Base-by-base conservation (phyloP, 352 stramenopile species). In the Hyaloperonospora brassicae region DNA sequence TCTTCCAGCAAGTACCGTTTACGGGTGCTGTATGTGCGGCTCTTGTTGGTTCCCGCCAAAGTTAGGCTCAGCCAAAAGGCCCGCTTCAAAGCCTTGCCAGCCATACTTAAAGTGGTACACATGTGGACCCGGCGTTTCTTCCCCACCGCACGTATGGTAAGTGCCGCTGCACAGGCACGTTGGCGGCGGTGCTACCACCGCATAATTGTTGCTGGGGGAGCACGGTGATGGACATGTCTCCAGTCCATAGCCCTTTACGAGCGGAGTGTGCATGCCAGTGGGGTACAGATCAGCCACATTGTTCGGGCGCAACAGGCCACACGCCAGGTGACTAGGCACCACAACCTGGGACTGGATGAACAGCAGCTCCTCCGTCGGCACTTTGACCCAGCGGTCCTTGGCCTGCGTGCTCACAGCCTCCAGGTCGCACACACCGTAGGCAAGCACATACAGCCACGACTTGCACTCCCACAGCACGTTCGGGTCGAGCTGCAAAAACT, bases 41-140 rank as follows among this genome's bases (percentile, higher is more conserved):
- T 70, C 57, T 58, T 70, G 57, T 50, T 70, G 61, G 39, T 52
- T 60, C 14, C 61, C 27, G 8, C 27, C 57, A 57, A 59, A 63
- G 48, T 60, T 65, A 23, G 64, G 41, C 30, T 70, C 63, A 34
- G 43, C 46, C 57, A 76, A 55, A 9, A 76, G 57, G 36, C 60
- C 60, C 42, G 57, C 61, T 47, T 82, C 79, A 43, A 84, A 68
- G 23, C 70, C 74, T 55, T 90, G 77, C 80, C 80, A 90, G 45
- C 80, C 80, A 57, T 87, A 88, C 62, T 90, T 88, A 61, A 84
- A 90, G 59, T 87, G 80, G 60, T 90, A 87, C 31, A 90, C 80
- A 44, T 76, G 70, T 27, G 76, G 73, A 6, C 73, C 72, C 1
- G 68, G 55, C 21, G 63, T 66, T 12, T 60, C 62, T 34, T 57